Conservation (phyloP, 257 asterid genomes). For the Nicotiana tomentosiformis region DNA sequence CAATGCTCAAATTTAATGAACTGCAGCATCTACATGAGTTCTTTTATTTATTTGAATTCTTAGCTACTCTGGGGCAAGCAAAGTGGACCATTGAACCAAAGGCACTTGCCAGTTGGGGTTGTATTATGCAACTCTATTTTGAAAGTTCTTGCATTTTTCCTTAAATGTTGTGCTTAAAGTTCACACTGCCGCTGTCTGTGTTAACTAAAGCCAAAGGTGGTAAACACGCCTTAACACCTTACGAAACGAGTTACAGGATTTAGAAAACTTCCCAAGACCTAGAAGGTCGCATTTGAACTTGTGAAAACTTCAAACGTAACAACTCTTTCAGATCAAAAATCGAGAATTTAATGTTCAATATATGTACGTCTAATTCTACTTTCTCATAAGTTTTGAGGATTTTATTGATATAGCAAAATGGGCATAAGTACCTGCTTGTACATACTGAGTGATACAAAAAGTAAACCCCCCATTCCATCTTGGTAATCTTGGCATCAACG, state of each 20-base stretch:
- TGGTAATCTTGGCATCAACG: background rate
- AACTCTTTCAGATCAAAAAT: background rate
- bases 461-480: background rate
- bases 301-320: background rate
- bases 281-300: background rate
- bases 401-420: background rate
- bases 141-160: background rate
- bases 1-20: constrained; percentile 1
- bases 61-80: background rate
- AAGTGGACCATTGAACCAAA: background rate
- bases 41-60: background rate
- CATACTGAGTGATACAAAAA: background rate
- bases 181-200: background rate
- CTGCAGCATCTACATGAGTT: background rate
- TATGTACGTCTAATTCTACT: background rate
- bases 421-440: background rate
- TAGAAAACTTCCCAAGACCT: background rate
- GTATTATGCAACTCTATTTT: background rate
- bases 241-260: background rate
- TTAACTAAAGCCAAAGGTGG: background rate
- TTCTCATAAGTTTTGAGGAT: background rate
- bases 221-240: background rate
- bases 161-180: background rate
- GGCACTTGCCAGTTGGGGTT: background rate
- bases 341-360: background rate